Evolutionary conservation across 2,329 filamentous ascomycete genomes (phyloP).

Genomic region (Fusarium dlaminii): DNA sequence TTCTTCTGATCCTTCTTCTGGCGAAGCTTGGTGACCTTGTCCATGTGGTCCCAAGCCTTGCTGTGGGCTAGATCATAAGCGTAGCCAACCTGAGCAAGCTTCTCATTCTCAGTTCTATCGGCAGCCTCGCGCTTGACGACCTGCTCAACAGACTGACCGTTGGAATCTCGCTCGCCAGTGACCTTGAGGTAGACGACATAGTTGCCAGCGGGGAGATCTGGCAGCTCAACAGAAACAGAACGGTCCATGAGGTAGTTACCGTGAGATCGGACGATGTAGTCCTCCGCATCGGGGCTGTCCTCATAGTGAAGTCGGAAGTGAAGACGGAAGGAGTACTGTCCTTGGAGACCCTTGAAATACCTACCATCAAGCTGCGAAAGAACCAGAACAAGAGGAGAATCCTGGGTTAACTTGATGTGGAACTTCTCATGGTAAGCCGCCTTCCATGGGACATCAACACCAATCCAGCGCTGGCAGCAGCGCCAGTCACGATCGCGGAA

Average conservation of each 20-base stretch:
- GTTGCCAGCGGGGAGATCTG: constrained; percentile 63
- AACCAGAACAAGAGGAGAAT: constrained; percentile 67
- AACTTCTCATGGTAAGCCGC: constrained; percentile 70
- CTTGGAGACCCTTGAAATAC: constrained; percentile 69
- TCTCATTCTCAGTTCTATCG: constrained; percentile 62
- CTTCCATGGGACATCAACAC: constrained; percentile 70
- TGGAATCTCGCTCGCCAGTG: constrained; percentile 58
- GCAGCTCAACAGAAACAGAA: constrained; percentile 67
- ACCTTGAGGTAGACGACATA: constrained; percentile 68
- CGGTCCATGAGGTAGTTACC: constrained; percentile 67
- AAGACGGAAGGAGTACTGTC: constrained; percentile 64
- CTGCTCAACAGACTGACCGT: constrained; percentile 60
- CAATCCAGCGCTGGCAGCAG: constrained; percentile 68
- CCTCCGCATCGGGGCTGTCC: constrained; percentile 61
- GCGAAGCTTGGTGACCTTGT: constrained; percentile 59
- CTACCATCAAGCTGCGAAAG: constrained; percentile 70
- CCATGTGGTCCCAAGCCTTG: constrained; percentile 63
- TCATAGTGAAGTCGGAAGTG: constrained; percentile 61
- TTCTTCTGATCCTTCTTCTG: constrained; percentile 61
- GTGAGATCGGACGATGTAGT: constrained; percentile 69
- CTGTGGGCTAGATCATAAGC: constrained; percentile 69
- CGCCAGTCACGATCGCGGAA: constrained; percentile 68
- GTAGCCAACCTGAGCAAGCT: constrained; percentile 65
- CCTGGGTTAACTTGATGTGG: constrained; percentile 63
- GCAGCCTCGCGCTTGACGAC: constrained; percentile 63